Evolutionary conservation across 1,139 yeast genomes (phyloP), one percentile per base, ranked within the genome.

Genomic region (Scheffersomyces stambukii): DNA sequence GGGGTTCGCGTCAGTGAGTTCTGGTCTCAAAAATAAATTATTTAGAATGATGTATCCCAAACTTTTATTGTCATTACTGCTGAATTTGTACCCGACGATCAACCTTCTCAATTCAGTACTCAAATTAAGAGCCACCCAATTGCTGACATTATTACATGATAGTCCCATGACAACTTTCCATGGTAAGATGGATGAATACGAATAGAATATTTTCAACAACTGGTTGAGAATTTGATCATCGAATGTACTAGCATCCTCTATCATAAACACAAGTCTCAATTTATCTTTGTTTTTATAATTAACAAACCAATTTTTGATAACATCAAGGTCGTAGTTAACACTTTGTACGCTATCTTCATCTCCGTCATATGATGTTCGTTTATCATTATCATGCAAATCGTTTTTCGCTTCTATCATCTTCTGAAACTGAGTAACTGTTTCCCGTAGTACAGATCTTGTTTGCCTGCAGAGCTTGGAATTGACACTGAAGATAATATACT

Each of bases 211-310:
- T 28, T 61, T 62, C 14, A 81, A 43, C 19, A 79, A 46, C 16
- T 68, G 75, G 25, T 75, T 62, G 13, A 81, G 47, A 2, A 77
- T 60, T n/a, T 61, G 63, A 8, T 65, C 56, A 23, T 68, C 70
- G 33, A 80, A 67, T 3, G 81, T 66, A 42, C 77, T 83, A 2
- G 82, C 69, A 46, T 81, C 86, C 43, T 80, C 83, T n/a, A 81
- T 46, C 5, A 78, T 53, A 14, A 4, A 77, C 51, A 9, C 75
- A 52, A 12, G 71, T 45, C 13, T 16, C 31, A 24, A 15, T 13
- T 13, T n/a, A n/a, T 22, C 8, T 33, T 12, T 36, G 32, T 10
- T 23, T 35, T 37, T 41, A 28, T 35, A 46, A 9, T 34, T 40
- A 7, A 34, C 25, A 30, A 53, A 66, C 75, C 77, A 75, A 20